Base-by-base conservation (phyloP, 225 moss, liverwort and hornwort genomes). In the Physcomitrium patens region DNA sequence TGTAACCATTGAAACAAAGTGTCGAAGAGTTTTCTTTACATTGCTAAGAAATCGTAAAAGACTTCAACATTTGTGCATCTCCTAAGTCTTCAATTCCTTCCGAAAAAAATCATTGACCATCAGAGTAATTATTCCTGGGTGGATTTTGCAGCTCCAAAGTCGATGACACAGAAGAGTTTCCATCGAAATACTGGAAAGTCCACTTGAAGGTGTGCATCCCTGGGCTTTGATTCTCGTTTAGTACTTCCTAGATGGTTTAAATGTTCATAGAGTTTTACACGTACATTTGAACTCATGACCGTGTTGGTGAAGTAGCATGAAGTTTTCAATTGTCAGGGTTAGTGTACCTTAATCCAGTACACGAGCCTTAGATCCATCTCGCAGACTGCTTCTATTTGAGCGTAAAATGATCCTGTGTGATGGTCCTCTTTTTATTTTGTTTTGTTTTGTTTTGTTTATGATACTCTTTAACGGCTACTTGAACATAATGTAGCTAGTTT, bases 161-260 rank as follows among this genome's bases (percentile, higher is more conserved):
- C 15, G 82, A 68, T 42, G 90, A 83, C 15, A 68, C 69, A 0
- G 90, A 92, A 26, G 92, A 86, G 2, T 92, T 88, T 79, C 92
- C 92, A 9, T 73, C 90, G 1, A 7, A 57, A 1, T 85, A 79
- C 65, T 83, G 79, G 7, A 92, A 90, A 78, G 90, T 92, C 6
- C 86, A 84, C 55, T 65, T 90, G 24, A 57, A 88, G 92, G 92
- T 92, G 68, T 61, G 78, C 19, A 31, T 50, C 23, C 41, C 28
- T 18, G 65, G 65, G 20, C 24, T 23, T 13, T 41, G 18, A 31
- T 10, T 57, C 57, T 65, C 20, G 31, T 4, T 37, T 53, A 1
- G 43, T 68, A 27, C 57, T n/a, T 53, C 12, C 42, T 48, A 55
- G 12, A 37, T 5, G 16, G 6, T 16, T 1, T 16, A n/a, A 8